phyloP scores from a whole-genome alignment of 371 early-diverging fungal species.

The Apophysomyces variabilis region DNA sequence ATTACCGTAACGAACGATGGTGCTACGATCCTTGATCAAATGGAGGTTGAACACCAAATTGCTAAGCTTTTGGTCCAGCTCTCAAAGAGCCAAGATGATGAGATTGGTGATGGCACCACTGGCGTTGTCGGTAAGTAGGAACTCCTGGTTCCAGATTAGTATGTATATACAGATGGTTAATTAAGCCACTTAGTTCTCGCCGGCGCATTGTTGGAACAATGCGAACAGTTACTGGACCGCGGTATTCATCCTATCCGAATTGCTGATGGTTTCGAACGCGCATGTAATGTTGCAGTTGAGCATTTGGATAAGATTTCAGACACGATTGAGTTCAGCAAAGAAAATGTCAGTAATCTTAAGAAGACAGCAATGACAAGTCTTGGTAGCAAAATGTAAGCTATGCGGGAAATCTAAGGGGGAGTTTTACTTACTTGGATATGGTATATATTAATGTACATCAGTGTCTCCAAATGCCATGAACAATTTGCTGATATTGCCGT shows the following conservation, averaged over 20 bases:
- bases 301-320: conserved; percentile 95
- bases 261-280: conserved; percentile 98
- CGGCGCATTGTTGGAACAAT: conserved; percentile 97
- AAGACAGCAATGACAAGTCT: conserved; percentile 98
- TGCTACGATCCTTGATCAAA: conserved; percentile 99
- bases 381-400: conserved; percentile 95
- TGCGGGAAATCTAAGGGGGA: neutral
- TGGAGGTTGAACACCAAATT: conserved; percentile 99
- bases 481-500: conserved; percentile 98
- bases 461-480: conserved; percentile 97
- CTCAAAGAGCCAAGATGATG: conserved; percentile 99
- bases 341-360: conserved; percentile 84
- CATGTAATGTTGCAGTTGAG: conserved; percentile 91
- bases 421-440: neutral
- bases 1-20: conserved; percentile 99
- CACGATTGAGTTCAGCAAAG: conserved; percentile 82
- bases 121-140: conserved; percentile 92
- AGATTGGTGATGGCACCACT: conserved; percentile 99
- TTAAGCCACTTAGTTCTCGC: conserved; percentile 84
- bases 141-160: neutral
- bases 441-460: conserved; percentile 26
- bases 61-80: conserved; percentile 98
- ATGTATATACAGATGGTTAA: neutral
- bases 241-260: conserved; percentile 99
- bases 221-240: conserved; percentile 93